phyloP scores from a whole-genome alignment of 1,139 yeast genomes.

The Candida sp. region DNA sequence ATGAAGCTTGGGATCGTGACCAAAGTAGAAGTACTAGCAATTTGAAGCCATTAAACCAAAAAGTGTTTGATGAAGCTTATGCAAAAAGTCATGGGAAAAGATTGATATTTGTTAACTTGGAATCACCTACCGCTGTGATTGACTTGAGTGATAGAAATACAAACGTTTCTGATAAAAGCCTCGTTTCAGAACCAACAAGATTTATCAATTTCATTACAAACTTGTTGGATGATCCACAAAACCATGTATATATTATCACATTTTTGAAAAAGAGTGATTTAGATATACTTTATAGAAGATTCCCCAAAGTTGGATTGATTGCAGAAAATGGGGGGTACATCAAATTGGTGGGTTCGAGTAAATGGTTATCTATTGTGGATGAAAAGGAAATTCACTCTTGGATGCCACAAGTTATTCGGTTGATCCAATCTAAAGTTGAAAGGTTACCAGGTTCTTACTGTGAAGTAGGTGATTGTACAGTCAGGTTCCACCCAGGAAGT shows the following conservation, averaged over 20 bases:
- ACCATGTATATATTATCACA: constrained; percentile 70
- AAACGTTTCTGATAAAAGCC: constrained; percentile 23
- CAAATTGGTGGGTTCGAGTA: constrained; percentile 47
- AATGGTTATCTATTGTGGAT: constrained; percentile 68
- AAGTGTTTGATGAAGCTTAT: constrained; percentile 36
- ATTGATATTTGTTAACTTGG: constrained; percentile 55
- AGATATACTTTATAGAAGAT: constrained; percentile 65
- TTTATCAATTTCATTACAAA: constrained; percentile 47
- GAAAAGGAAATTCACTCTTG: constrained; percentile 50
- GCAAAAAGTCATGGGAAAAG: constrained; percentile 33
- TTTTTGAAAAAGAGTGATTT: constrained; percentile 60
- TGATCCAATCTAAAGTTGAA: constrained; percentile 67
- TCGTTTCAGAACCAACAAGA: constrained; percentile 44
- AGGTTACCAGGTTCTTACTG: constrained; percentile 77
- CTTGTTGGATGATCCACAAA: constrained; percentile 45
- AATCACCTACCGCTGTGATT: constrained; percentile 32
- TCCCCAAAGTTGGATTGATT: constrained; percentile 71
- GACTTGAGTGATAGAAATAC: constrained; percentile 13
- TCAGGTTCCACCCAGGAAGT: constrained; percentile 69
- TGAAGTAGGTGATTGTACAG: constrained; percentile 71
- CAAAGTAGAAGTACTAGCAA: constrained; percentile 23
- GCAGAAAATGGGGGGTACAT: constrained; percentile 89
- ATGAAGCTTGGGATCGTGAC: constrained; percentile 63
- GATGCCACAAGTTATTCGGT: constrained; percentile 58
- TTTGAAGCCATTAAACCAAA: constrained; percentile 22